Evolutionary conservation across 371 early-diverging fungal genomes (phyloP).

Genomic region (Funneliformis caledonium): DNA sequence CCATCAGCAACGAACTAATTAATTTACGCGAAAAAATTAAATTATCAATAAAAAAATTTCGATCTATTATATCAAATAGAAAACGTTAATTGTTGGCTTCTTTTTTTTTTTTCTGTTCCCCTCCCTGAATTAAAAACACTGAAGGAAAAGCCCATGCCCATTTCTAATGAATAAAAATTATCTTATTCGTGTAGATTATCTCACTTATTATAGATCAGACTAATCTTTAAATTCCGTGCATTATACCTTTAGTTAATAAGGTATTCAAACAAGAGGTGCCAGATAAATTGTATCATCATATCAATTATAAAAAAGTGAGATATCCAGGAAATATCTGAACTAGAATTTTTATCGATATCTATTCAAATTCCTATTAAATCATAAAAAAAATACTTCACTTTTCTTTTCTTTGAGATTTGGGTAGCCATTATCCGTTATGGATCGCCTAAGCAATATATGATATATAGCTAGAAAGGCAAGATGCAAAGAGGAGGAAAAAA

Average conservation of each 20-base stretch:
- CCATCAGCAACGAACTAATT: slow-evolving; percentile 97
- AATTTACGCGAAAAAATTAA: neutral
- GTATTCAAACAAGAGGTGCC: slow-evolving; percentile 45
- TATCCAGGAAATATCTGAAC: neutral
- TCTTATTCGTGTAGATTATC: neutral
- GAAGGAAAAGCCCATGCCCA: neutral
- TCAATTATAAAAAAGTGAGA: slow-evolving; percentile 7
- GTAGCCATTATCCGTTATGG: slow-evolving; percentile 24
- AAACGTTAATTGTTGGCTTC: neutral
- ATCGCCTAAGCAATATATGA: neutral
- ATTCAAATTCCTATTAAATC: neutral
- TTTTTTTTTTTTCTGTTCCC: neutral
- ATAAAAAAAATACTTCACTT: slow-evolving; percentile 29
- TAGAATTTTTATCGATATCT: neutral
- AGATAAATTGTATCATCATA: slow-evolving; percentile 42
- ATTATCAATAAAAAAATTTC: neutral
- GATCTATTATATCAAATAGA: neutral
- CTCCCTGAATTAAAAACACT: neutral
- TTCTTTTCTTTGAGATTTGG: slow-evolving; percentile 44
- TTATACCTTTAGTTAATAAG: slow-evolving; percentile 37
- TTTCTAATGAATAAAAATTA: neutral
- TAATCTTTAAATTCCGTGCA: slow-evolving; percentile 35
- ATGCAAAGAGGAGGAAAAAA: neutral
- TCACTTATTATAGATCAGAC: slow-evolving; percentile 20
- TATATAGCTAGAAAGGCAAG: neutral